Evolutionary conservation across 441 rosid genomes (phyloP), one percentile per base, ranked within the genome.

Genomic region (Lepidium campestre): DNA sequence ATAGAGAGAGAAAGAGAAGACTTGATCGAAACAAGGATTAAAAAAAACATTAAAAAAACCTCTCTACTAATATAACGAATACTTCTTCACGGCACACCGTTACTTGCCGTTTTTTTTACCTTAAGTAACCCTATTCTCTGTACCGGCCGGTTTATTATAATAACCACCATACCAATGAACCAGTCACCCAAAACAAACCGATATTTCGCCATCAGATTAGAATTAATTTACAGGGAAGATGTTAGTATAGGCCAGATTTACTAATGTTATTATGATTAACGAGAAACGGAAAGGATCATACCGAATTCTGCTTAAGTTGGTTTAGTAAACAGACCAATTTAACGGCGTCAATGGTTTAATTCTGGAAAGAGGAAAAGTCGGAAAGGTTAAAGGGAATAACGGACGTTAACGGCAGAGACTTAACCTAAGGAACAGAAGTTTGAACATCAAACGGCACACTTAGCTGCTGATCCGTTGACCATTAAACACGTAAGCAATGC

Each of bases 361-460:
- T 27, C 4, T 13, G 36, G 70, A 57, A 55, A 47, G 6, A 36
- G 47, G 45, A 31, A 55, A 62, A 32, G 62, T 34, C 50, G 13
- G 8, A 19, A 39, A 39, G 47, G 61, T 22, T 19, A 52, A 48
- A 29, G 56, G 62, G 27, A 15, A 5, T 70, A 62, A 80, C 88
- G 82, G 81, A 48, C 68, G 75, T 68, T 78, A 75, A 76, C 79
- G 87, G 74, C 35, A 36, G 12, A 47, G 40, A 23, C 59, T 68
- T 66, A 73, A 75, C 77, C 68, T 75, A 58, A 56, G 67, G 61
- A 59, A 65, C 54, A 63, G 78, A 83, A 62, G 89, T 87, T 89
- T 82, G 83, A 89, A 82, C 83, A 81, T 84, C 86, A 85, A 92
- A 92, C 93, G 96, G 96, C 90, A 83, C 80, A 68, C 76, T 68